Conservation (phyloP, 352 stramenopile species). For the Thalassiosira hispida region DNA sequence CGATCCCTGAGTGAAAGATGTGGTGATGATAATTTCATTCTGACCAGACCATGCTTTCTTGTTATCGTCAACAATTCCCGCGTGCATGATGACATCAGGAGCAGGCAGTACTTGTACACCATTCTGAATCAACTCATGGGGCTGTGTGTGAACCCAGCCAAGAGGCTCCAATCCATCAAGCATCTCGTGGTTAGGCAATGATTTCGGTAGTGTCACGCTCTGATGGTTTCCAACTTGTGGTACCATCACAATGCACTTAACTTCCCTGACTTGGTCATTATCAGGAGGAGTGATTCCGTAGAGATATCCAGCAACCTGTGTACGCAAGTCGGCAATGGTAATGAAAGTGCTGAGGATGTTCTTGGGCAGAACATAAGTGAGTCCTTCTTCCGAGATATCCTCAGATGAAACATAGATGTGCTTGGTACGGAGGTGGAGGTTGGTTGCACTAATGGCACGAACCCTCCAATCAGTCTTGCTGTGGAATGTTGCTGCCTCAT, state of each 20-base stretch:
- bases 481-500: conserved; percentile 99
- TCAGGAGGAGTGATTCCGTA: conserved; percentile 98
- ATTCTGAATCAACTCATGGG: conserved; percentile 97
- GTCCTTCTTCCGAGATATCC: conserved; percentile 96
- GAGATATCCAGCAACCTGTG: conserved; percentile 97
- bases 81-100: conserved; percentile 95
- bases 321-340: conserved; percentile 96
- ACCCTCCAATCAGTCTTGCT: conserved; percentile 99
- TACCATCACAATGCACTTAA: conserved; percentile 98
- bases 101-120: conserved; percentile 86
- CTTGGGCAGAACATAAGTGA: conserved; percentile 99
- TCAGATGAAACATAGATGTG: conserved; percentile 99
- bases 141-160: conserved; percentile 99
- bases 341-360: conserved; percentile 99
- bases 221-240: conserved; percentile 99
- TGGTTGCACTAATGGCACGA: conserved; percentile 97
- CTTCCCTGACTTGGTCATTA: conserved; percentile 99
- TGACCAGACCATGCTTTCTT: conserved; percentile 94
- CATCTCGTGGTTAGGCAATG: conserved; percentile 95
- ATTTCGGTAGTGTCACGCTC: conserved; percentile 95
- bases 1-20: conserved; percentile 98
- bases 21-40: conserved; percentile 98
- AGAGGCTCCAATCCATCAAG: conserved; percentile 97
- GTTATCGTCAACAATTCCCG: conserved; percentile 97
- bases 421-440: conserved; percentile 98